phyloP scores from a whole-genome alignment of 352 stramenopile species.

The Pythium rishiriense region DNA sequence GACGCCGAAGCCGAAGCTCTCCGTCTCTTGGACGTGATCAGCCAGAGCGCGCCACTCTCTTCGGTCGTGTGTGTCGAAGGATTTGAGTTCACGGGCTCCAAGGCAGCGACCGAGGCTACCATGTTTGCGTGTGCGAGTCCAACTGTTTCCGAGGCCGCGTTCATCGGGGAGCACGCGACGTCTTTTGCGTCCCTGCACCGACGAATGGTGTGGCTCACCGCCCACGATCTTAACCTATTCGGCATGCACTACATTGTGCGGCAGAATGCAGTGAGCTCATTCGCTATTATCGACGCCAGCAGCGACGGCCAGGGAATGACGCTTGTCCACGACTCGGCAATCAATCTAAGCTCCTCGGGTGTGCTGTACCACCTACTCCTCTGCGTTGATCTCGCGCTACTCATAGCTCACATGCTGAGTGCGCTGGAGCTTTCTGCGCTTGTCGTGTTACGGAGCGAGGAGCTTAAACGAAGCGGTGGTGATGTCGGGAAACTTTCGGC shows the following conservation, averaged over 20 bases:
- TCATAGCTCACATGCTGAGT: conserved; percentile 37
- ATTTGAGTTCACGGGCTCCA: conserved; percentile 33
- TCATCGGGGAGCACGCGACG: conserved; percentile 23
- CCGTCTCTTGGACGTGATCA: conserved; percentile 54
- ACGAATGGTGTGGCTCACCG: conserved; percentile 24
- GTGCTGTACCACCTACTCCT: conserved; percentile 50
- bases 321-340: conserved; percentile 33
- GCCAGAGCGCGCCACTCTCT: conserved; percentile 45
- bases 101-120: conserved; percentile 34
- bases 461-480: conserved; percentile 31
- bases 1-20: conserved; percentile 43
- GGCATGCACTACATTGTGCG: conserved; percentile 26
- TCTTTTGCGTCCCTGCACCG: conserved; percentile 16
- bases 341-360: conserved; percentile 50
- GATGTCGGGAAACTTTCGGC: conserved; percentile 38
- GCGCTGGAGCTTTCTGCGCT: conserved; percentile 33
- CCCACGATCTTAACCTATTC: conserved; percentile 23
- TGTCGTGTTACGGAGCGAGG: conserved; percentile 35
- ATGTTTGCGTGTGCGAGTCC: conserved; percentile 33
- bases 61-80: conserved; percentile 50
- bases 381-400: conserved; percentile 36
- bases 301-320: conserved; percentile 32
- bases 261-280: conserved; percentile 25
- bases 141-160: conserved; percentile 9
- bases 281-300: conserved; percentile 34